Evolutionary conservation across 2,329 filamentous ascomycete genomes (phyloP), one percentile per base, ranked within the genome.

Genomic region (Pseudocercospora fijiensis): DNA sequence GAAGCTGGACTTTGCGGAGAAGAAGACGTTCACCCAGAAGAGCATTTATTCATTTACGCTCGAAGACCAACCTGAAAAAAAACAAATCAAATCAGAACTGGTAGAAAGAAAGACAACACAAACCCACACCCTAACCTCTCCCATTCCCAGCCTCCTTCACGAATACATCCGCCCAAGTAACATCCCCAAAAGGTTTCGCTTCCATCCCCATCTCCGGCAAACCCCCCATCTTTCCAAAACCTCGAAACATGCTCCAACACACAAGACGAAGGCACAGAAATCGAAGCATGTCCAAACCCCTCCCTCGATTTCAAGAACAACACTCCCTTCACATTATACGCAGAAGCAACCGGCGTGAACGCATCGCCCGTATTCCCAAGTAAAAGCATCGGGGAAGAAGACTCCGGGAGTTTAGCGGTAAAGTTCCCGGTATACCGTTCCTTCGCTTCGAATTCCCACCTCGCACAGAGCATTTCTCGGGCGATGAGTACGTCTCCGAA

Each of bases 361-460:
- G 74, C 73, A 61, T 76, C 75, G 2, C 66, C 66, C 2, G 71
- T 74, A 58, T 74, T 76, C 9, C 73, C 71, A 26, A 76, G 69
- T 56, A 72, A 66, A 11, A 76, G 62, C 2, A 76, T 64, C 80
- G 72, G 4, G 80, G 77, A 74, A n/a, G n/a, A n/a, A n/a, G n/a
- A n/a, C 16, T 74, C 74, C 59, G 67, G 73, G 0, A 76, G 75
- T 61, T 71, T 73, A 47, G 73, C 73, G 9, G 59, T 53, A 55
- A 79, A 78, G 53, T 74, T 71, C 0, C 72, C 76, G 1, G 60
- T 67, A 52, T 77, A 78, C 16, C 71, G 69, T 66, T 79, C 78
- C 52, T 75, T 77, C 10, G 79, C 75, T 4, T 74, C 70, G 8
- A 78, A 62, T 22, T 66, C 71, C 79, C 79, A 82, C 64, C 76